Percentiles rank a stretch among this genome's conserved stretches.
Evolutionary conservation across 1,284 basidiomycete species (phyloP).

Genomic region (Marasmius tenuissimus): DNA sequence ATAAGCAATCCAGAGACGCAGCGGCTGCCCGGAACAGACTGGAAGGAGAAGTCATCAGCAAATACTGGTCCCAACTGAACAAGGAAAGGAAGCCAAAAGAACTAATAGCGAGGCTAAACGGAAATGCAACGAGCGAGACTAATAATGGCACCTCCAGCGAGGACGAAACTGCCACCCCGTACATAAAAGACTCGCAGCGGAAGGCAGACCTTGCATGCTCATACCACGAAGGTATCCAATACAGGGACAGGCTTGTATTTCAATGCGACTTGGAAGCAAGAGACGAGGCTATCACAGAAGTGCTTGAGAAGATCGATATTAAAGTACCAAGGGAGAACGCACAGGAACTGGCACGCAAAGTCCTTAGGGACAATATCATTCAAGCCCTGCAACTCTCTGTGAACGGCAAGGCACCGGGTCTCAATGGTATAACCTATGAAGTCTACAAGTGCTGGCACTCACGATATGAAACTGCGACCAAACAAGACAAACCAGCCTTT

Average conservation of each 20-base stretch:
- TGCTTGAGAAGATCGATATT: conserved; percentile 4
- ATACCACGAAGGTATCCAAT: conserved; percentile 20
- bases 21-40: conserved; percentile 10
- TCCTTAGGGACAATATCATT: conserved; percentile 18
- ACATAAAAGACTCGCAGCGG: conserved; percentile 2
- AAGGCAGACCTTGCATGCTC: conserved; percentile 18
- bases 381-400: conserved; percentile 15
- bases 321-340: conserved; percentile 6
- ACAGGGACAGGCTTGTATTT: neutral
- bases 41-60: conserved; percentile 24
- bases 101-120: conserved; percentile 6
- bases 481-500: neutral
- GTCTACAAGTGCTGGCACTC: conserved; percentile 22
- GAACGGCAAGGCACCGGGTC: conserved; percentile 25
- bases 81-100: conserved; percentile 16
- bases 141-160: neutral
- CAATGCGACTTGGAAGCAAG: neutral
- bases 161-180: neutral
- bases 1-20: conserved; percentile 4
- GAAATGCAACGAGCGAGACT: neutral
- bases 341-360: neutral
- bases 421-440: conserved; percentile 28
- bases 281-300: conserved; percentile 7
- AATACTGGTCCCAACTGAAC: conserved; percentile 25
- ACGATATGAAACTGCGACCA: neutral